Percentiles rank a stretch among this genome's conserved stretches.
These are phyloP conservation scores for Cutaneotrichosporon cutaneum DNA, from an alignment of 1,284 basidiomycete genomes.

Conservation along the genomic window DNA sequence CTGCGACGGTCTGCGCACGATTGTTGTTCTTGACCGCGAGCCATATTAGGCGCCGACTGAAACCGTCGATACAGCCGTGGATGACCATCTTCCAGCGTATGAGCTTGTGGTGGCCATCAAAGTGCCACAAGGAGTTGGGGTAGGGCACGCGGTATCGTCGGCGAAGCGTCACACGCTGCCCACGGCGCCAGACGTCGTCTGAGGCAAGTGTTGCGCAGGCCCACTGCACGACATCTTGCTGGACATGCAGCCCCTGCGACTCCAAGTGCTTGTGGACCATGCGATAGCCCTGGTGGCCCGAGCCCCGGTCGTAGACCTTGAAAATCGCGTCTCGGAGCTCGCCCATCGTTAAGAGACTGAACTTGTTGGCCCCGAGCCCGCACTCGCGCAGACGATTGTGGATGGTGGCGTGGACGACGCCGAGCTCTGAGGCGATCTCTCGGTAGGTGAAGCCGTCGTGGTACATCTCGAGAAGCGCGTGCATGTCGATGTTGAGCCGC, in stretches of 20 bases:
- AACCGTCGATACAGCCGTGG: conserved; percentile 58
- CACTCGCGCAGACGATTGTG: background rate
- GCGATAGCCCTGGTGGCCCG: background rate
- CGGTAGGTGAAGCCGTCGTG: background rate
- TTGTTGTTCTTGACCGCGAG: conserved; percentile 54
- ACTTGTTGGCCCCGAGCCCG: background rate
- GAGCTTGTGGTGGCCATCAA: conserved; percentile 47
- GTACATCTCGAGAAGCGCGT: background rate
- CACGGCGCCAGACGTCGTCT: background rate
- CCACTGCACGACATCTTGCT: background rate
- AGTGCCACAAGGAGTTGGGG: conserved; percentile 32
- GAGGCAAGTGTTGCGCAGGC: background rate
- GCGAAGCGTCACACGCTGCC: background rate
- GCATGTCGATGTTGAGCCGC: background rate
- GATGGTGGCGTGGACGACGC: background rate
- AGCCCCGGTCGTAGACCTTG: background rate
- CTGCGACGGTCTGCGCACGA: conserved; percentile 51
- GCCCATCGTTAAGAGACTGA: background rate
- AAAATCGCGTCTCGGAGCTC: background rate
- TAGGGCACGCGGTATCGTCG: conserved; percentile 14
- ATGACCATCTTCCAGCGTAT: conserved; percentile 57
- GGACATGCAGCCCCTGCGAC: background rate
- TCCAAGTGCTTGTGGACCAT: background rate
- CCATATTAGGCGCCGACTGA: conserved; percentile 50
- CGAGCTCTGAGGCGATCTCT: background rate